Base-by-base conservation (phyloP, 2,329 filamentous ascomycete genomes). In the Penicillium sp. region DNA sequence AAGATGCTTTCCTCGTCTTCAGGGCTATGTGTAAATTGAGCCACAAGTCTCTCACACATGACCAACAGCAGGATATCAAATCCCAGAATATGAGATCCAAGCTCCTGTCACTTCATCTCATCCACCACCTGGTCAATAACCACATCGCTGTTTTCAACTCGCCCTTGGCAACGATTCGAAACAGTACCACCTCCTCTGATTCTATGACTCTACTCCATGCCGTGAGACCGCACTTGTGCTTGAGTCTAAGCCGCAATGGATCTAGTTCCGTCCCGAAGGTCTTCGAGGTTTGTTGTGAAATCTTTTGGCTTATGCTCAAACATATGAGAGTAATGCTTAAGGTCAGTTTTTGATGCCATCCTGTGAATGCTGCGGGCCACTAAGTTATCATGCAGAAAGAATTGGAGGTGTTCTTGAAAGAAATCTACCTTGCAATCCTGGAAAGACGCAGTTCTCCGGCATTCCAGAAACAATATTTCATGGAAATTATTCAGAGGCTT, bases 31-130 rank as follows among this genome's bases (percentile, higher is more conserved):
- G 95, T 80, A 96, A 97, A 74, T 79, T 99, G 47, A 97, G 93
- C 58, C 97, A 93, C 61, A 99, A 99, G 71, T 79, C 91, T 42
- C 79, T 99, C 24, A 85, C 90, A 8, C 86, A 91, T 2, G 94
- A 99, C 60, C 92, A 97, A 71, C 85, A 96, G 20, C 91, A 93
- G 66, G 94, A 99, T 67, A 77, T 96, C 52, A 91, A 91, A 56
- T 93, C 92, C 18, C 92, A 97, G 68, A 90, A 93, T 38, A 99
- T 99, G 93, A 87, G 94, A 59, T 97, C 93, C 2, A 99, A 99
- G 74, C 81, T 99, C 52, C 84, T 99, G 60, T 97, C 94, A 16
- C 83, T 99, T 56, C 92, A 99, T 71, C 87, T 97, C 60, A 94
- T 99, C 62, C 92, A 97, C 69, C 96, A 91, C 42, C 85, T 97